Evolutionary conservation across 1,284 basidiomycete genomes (phyloP), one percentile per base, ranked within the genome.

Genomic region (Pseudozyma sp.): DNA sequence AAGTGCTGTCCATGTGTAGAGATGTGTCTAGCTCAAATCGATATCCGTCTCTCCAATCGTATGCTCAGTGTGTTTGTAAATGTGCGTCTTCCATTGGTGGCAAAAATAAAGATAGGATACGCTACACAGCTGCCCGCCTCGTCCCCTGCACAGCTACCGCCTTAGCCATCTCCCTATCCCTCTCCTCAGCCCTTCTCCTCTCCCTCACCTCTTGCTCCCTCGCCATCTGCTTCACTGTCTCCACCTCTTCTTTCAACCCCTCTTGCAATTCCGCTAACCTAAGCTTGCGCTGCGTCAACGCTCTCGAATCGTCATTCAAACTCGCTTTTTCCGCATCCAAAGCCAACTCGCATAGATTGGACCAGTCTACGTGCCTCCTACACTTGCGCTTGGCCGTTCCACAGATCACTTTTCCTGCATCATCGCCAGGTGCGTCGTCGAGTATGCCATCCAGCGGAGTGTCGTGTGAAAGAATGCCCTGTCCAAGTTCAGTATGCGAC

Each of bases 281-380:
- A 38, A 69, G 31, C 49, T 62, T 74, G 8, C 19, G 14, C 43
- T 65, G 57, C 7, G 66, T 60, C 42, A 74, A 10, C 12, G 47
- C 47, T 11, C 67, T 44, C 35, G 62, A 59, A 31, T 78, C 72
- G 7, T 53, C 53, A 39, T 70, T 70, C 42, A 78, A 25, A 8
- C 36, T 61, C 13, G 60, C 44, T 60, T 68, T 75, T 48, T 68
- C 64, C 21, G 66, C 62, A 45, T 71, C 71, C 36, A 74, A 21
- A n/a, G 58, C 47, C 6, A 64, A 13, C 40, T 74, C 71, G 58
- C 65, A 64, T 25, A 74, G 52, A 31, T 74, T 69, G 8, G 66
- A 60, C 76, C 76, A 78, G 14, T 75, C 76, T 3, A 59, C 6
- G 44, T 78, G 76, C 11, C 71, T 47, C 25, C 62, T 57, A 47